Percentiles rank a stretch among this genome's conserved stretches.
These are phyloP conservation scores for Rhodosporidiobolus odoratus DNA, from an alignment of 768 basidiomycete genomes.

Conservation along the genomic window DNA sequence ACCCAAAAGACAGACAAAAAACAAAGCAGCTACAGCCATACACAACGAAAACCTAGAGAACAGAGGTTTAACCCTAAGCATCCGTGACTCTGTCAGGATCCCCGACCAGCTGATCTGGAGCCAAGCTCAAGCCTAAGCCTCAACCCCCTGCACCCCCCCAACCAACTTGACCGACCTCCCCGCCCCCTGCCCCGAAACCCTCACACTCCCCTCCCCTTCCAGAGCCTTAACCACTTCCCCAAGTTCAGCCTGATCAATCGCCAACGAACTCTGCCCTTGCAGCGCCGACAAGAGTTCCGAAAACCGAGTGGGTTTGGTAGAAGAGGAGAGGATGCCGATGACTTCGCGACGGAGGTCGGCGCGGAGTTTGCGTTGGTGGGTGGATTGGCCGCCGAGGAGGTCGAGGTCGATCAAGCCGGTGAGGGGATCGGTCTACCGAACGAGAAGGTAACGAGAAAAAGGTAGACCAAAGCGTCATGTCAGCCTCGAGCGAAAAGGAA, in stretches of 20 bases:
- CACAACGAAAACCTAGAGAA: no score
- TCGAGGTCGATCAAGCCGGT: conserved; percentile 73
- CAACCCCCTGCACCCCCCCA: conserved; percentile 20
- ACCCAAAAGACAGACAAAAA: no score
- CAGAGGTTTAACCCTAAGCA: no score
- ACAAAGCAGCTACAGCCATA: no score
- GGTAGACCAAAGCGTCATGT: not conserved
- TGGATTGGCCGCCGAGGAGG: conserved; percentile 83
- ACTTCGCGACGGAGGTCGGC: conserved; percentile 88
- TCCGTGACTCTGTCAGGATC: not conserved
- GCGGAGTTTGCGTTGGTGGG: conserved; percentile 73
- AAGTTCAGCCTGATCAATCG: conserved; percentile 75
- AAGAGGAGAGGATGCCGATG: conserved; percentile 44
- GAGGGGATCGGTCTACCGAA: conserved; percentile 29
- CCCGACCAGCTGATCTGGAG: not conserved
- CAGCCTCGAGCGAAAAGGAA: not conserved
- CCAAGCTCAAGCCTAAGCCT: no score
- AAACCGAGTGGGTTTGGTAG: conserved; percentile 67
- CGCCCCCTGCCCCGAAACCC: conserved; percentile 80
- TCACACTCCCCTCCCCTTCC: conserved; percentile 79
- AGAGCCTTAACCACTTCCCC: conserved; percentile 52
- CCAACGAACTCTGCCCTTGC: conserved; percentile 75
- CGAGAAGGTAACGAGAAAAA: not conserved
- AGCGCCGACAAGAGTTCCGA: conserved; percentile 70
- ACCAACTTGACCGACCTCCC: conserved; percentile 61